These are phyloP conservation scores for Chlamydomonas urium DNA, from an alignment of 139 green algal species.

Conservation along the genomic window DNA sequence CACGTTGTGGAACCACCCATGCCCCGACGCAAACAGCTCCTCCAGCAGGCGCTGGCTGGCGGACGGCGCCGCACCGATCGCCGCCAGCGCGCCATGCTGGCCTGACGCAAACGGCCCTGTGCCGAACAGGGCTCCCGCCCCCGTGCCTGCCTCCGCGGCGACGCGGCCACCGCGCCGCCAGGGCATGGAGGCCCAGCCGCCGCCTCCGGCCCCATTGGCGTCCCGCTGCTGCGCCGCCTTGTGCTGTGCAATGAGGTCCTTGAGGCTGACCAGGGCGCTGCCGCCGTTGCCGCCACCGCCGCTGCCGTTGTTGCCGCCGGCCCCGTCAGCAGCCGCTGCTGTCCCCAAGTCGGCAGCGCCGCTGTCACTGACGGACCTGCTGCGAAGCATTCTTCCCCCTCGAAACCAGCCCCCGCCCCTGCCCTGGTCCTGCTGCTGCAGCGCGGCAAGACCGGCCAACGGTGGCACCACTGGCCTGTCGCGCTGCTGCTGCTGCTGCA, in stretches of 20 bases:
- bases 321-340: background rate
- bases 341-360: background rate
- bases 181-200: background rate
- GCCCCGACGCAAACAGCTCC: too few relatives aligned
- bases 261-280: conserved; percentile 9
- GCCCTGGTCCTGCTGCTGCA: too few relatives aligned
- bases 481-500: background rate
- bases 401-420: background rate
- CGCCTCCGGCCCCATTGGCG: background rate
- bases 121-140: background rate
- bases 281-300: background rate
- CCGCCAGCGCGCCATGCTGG: background rate
- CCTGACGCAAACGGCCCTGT: background rate
- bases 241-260: conserved; percentile 1
- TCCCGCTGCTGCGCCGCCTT: background rate
- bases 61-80: background rate
- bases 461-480: background rate
- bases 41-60: too few relatives aligned
- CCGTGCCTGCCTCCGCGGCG: background rate
- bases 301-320: background rate
- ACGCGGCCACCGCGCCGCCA: background rate
- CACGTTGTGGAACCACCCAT: too few relatives aligned
- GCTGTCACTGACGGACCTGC: background rate
- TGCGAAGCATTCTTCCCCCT: background rate
- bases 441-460: too few relatives aligned